Base-by-base conservation (phyloP, 805 yeast genomes). In the Starmera quercuum region DNA sequence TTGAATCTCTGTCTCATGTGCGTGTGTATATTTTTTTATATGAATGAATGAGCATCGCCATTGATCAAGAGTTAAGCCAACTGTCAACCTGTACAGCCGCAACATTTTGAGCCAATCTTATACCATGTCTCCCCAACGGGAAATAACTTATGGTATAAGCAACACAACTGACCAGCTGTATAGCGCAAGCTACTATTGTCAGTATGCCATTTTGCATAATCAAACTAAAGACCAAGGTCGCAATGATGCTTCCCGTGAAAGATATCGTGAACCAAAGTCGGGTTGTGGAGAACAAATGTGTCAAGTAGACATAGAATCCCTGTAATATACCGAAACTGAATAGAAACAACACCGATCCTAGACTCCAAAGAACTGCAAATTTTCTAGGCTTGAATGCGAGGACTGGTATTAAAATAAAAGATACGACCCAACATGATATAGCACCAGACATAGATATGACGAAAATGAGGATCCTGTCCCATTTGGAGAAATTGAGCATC, bases 141-240 rank as follows among this genome's bases (percentile, higher is more conserved):
- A 92, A 90, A 58, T 92, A 92, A 49, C 95, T 83, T 27, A 90
- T 68, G 0, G 92, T 79, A 56, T 92, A 92, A 66, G 88, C 88
- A 5, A 86, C 49, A n/a, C 92, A 87, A 2, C 96, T 90, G 36
- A 92, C 58, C 7, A 88, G 63, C 56, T 92, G 97, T 9, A 83
- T 57, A 2, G 82, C 57, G 28, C 92, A 82, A 21, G 86, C 76
- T 10, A 86, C 51, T 9, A 92, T 59, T 0, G 97, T 86, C 33
- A 87, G 60, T 6, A 92, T 49, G 1, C 95, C 78, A 35, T 83
- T 76, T 47, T 78, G 81, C 46, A 54, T 36, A 20, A 80, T 64
- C 6, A 85, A 73, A 15, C 95, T 79, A 52, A 81, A 79, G 53
- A 83, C 82, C 31, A 92, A 64, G 0, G 98, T 92, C 35, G 78